These are phyloP conservation scores for Liriodendron chinense DNA, from an alignment of 164 flowering plant genomes.

Conservation along the genomic window DNA sequence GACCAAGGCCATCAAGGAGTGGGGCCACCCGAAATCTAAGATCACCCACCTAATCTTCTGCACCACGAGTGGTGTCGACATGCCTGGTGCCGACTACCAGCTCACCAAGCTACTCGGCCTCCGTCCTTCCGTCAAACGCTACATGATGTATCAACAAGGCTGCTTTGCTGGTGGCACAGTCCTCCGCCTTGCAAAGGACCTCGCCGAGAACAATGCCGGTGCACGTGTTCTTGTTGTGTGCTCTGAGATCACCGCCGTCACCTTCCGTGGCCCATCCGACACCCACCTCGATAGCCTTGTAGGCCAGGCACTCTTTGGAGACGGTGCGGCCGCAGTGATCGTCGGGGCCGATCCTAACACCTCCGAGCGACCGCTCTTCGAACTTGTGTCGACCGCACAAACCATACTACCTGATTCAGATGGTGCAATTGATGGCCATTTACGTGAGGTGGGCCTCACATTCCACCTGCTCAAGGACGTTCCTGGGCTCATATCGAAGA, in stretches of 20 bases:
- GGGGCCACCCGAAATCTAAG: neutral
- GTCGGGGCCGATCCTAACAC: constrained; percentile 12
- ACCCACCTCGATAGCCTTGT: constrained; percentile 21
- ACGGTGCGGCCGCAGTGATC: constrained; percentile 17
- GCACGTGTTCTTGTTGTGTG: constrained; percentile 1
- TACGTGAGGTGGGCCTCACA: constrained; percentile 18
- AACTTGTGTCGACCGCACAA: constrained; percentile 13
- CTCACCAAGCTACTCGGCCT: neutral
- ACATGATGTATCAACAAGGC: neutral
- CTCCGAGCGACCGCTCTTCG: constrained; percentile 10
- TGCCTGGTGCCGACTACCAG: neutral
- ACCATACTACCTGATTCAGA: constrained; percentile 12
- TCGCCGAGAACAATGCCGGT: neutral
- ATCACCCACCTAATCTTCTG: neutral
- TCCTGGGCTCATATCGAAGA: constrained; percentile 14
- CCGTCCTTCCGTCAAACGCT: neutral
- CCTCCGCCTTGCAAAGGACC: neutral
- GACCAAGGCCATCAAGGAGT: neutral
- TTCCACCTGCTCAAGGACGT: constrained; percentile 18
- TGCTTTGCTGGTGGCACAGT: neutral
- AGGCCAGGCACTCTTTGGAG: constrained; percentile 18
- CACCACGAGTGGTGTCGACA: neutral
- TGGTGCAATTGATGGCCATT: constrained; percentile 14
- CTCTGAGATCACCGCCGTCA: constrained; percentile 37
- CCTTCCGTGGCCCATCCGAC: constrained; percentile 1